Evolutionary conservation across 2,329 filamentous ascomycete genomes (phyloP).

Genomic region (Teratosphaeriaceae sp.): DNA sequence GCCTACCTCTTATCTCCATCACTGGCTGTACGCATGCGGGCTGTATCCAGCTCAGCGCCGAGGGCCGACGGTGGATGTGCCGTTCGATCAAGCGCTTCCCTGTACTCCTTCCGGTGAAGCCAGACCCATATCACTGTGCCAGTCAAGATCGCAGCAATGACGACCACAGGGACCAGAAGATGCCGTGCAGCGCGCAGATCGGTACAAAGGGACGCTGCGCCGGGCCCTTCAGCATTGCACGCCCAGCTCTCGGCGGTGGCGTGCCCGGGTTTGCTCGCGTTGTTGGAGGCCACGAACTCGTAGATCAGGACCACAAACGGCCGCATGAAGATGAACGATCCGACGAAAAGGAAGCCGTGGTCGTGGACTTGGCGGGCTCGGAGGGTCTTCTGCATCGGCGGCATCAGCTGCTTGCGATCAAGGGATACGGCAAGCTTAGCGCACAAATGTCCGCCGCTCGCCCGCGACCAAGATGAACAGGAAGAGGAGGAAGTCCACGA

Average conservation of each 20-base stretch:
- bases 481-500: neutral
- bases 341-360: neutral
- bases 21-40: too few relatives aligned
- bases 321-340: neutral
- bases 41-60: too few relatives aligned
- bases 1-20: too few relatives aligned
- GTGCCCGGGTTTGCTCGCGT: neutral
- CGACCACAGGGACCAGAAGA: neutral
- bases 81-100: too few relatives aligned
- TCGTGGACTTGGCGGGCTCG: neutral
- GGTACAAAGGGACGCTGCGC: neutral
- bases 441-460: neutral
- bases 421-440: too few relatives aligned
- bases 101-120: neutral
- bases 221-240: neutral
- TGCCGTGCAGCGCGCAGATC: neutral
- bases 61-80: too few relatives aligned
- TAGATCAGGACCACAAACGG: neutral
- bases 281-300: neutral
- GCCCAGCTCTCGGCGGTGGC: neutral
- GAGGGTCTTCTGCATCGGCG: neutral
- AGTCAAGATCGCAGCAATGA: neutral
- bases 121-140: neutral
- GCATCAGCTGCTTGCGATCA: too few relatives aligned
- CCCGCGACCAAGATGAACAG: neutral